These are phyloP conservation scores for Phytophthora pisi DNA, from an alignment of 352 stramenopile genomes.

Conservation along the genomic window DNA sequence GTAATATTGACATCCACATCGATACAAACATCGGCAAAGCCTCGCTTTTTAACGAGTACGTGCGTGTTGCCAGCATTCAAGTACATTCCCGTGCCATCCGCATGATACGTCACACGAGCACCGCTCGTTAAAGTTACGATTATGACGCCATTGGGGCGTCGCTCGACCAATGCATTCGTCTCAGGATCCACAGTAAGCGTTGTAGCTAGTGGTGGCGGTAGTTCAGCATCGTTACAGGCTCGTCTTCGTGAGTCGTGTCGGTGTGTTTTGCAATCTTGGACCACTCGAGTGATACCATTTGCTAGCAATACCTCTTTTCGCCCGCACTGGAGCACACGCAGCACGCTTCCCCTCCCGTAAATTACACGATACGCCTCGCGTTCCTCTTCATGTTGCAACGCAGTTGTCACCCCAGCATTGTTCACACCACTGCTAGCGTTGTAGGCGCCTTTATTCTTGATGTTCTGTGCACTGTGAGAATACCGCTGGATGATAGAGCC, in stretches of 20 bases:
- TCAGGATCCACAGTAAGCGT: constrained; percentile 66
- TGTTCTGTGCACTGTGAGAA: background rate
- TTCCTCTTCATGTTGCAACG: background rate
- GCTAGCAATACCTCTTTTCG: constrained; percentile 51
- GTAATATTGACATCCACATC: constrained; percentile 72
- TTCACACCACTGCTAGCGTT: background rate
- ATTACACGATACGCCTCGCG: constrained; percentile 50
- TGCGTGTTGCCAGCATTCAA: constrained; percentile 52
- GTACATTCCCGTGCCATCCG: constrained; percentile 69
- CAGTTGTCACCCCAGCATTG: background rate
- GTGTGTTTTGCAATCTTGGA: constrained; percentile 17
- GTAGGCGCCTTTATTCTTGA: background rate
- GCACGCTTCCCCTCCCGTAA: constrained; percentile 58
- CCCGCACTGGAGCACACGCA: constrained; percentile 50
- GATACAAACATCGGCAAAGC: constrained; percentile 69
- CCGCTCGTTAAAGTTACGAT: constrained; percentile 71
- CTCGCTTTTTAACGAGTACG: constrained; percentile 57
- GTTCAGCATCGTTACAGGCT: background rate
- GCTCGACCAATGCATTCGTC: constrained; percentile 70
- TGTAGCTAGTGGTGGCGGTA: constrained; percentile 11
- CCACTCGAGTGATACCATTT: constrained; percentile 47
- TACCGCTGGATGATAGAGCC: constrained; percentile 60
- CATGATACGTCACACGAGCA: constrained; percentile 63
- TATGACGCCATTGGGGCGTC: constrained; percentile 50
- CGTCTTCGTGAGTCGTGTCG: constrained; percentile 4